Evolutionary conservation across 2,329 filamentous ascomycete species (phyloP), one percentile per base, ranked within the genome.

Genomic region (Chrysoporthe deuterocubensis): DNA sequence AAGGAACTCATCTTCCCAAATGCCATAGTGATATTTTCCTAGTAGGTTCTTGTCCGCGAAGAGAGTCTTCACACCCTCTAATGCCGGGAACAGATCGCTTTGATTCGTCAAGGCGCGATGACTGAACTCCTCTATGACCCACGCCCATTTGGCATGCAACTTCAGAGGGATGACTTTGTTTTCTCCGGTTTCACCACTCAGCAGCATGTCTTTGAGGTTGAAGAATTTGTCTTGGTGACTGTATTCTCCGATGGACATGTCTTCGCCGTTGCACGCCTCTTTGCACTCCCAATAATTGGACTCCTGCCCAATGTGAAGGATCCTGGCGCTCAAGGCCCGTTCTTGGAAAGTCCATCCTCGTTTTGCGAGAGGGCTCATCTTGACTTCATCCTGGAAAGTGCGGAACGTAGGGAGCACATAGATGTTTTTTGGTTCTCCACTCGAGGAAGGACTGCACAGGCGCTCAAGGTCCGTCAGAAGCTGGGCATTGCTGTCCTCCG

Each of bases 241-340:
- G 21, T 43, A 43, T 42, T 26, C 16, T 26, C 37, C 57, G 6
- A 60, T 60, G 40, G 37, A 37, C 57, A 40, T 42, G 40, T 60
- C 40, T 26, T 60, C 57, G 57, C 57, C 40, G 18, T 60, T 42
- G n/a, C 57, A 60, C 7, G 56, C 32, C n/a, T 58, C 56, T 42
- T 58, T 58, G n/a, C 56, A 58, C 11, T 58, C 56, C 56, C 56
- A 58, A 16, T 58, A 40, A 13, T 42, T 40, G 37, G 56, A 58
- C 37, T 58, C 56, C 56, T 58, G 16, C 16, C 56, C 56, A 16
- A 58, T 58, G 34, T 58, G 56, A 14, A 58, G 34, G 32, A 58
- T 21, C 34, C 56, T 58, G 14, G 56, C 18, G 37, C 32, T n/a
- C 34, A 58, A 16, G 2, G 56, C 56, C 32, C 56, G 56, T 34